Percentiles rank a stretch among this genome's conserved stretches.
Conservation (phyloP, 2,329 filamentous ascomycete species). For the Aspergillus fumigatiaffinis region DNA sequence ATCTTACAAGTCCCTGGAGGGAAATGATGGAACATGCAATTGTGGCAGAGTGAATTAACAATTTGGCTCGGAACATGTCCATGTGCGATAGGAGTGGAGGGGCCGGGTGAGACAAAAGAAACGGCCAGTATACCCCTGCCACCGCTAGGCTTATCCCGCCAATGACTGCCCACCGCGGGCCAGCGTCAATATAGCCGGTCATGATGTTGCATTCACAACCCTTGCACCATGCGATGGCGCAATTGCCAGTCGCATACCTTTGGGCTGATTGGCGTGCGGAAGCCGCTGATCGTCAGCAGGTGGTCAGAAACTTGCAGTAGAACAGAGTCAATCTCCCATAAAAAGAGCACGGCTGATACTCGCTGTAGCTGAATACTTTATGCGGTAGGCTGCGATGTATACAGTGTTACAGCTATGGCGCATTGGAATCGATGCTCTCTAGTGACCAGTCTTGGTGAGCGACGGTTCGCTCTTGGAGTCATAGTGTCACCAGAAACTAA, state of each 20-base stretch:
- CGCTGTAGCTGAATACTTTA: background rate
- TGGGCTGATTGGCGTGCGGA: background rate
- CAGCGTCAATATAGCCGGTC: background rate
- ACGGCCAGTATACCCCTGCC: background rate
- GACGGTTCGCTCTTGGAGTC: background rate
- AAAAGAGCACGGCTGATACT: background rate
- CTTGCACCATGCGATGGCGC: background rate
- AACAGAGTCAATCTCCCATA: background rate
- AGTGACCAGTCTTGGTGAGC: background rate
- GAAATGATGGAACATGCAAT: background rate
- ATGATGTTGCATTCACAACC: background rate
- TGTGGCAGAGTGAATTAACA: background rate
- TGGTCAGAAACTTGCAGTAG: background rate
- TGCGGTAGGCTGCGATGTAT: background rate
- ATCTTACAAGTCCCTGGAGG: background rate
- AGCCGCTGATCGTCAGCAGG: background rate
- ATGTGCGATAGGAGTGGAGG: background rate
- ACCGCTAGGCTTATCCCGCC: background rate
- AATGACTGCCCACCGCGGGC: too few relatives aligned
- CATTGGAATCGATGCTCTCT: background rate
- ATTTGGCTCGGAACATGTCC: background rate
- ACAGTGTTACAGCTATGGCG: background rate
- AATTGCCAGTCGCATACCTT: background rate
- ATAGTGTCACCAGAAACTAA: background rate
- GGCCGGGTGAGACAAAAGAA: background rate